Base-by-base conservation (phyloP, 2,329 filamentous ascomycete genomes). In the Byssochlamys sp. region DNA sequence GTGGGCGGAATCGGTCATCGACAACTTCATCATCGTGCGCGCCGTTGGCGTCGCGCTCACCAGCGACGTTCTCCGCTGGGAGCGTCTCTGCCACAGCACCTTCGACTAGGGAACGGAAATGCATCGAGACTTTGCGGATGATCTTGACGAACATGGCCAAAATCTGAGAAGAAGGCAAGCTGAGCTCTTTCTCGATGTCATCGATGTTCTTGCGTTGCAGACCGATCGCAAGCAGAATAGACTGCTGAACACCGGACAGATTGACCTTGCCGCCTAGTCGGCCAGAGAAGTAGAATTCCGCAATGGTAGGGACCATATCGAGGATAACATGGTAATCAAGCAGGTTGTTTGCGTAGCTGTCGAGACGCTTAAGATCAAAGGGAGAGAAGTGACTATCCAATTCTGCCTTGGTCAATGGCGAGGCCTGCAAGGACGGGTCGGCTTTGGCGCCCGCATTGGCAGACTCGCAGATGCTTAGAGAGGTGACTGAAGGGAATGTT, bases 91-190 rank as follows among this genome's bases (percentile, higher is more conserved):
- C 86, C 10, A 87, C 86, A 0, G 89, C 90, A 2, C 84, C 84
- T 49, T 90, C 84, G 2, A 96, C 81, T 0, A 97, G 75, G 2
- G 80, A 77, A 31, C 85, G 83, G 74, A 99, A 94, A 69, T 91
- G 84, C 2, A 82, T 80, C 2, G 88, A 88, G 45, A 96, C 82
- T 77, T 97, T 97, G 63, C 91, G 85, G 59, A 96, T 81, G 60
- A 96, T 88, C 79, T 99, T 99, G 72, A 96, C 90, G 73, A 99
- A 97, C 88, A 97, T 95, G 60, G 92, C 91, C 61, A 99, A 80
- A 2, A 96, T 78, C 75, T 97, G 94, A 51, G 85, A 87, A 2
- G 84, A 81, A 0, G 84, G 84, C 4, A 96, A 76, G 6, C 81
- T 81, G 2, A 96, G 75, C 68, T 99, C 94, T 61, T 86, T 84